Evolutionary conservation across 163 green algal species (phyloP), one percentile per base, ranked within the genome.

Genomic region (Chloromonas sp.): DNA sequence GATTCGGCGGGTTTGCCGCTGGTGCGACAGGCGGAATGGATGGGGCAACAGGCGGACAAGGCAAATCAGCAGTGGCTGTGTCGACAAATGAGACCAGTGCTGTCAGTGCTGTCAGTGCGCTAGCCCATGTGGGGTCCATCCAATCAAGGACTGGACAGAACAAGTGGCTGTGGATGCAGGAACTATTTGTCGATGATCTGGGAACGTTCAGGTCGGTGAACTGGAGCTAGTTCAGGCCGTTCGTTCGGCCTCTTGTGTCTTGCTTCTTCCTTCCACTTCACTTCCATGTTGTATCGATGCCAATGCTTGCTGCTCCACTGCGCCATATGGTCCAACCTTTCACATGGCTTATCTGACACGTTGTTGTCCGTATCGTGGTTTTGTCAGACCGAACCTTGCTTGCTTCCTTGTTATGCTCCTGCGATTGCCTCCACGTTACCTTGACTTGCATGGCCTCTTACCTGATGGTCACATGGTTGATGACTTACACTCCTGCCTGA

Each of bases 121-220:
- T 11, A 11, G 5, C 66, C 66, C 5, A 11, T 5, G 5, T 74
- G 66, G 66, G 5, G 66, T 11, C 66, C 5, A 5, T 74, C 66
- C 5, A 15, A 11, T 11, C 66, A 74, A 5, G 66, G 5, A 74
- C 66, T 15, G 66, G 83, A 8, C 36, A 77, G 3, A 78, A 66
- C 80, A 83, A 84, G 60, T 92, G 86, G 89, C 87, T 92, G 78
- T 92, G 89, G 89, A 79, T 86, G 71, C 58, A 79, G 2, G 82
- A 88, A 86, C 84, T 92, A 78, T 76, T 91, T 71, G 87, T 92
- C 15, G 85, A 92, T 61, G 87, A 92, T 66, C 81, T 92, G 82
- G 89, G 89, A 57, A 66, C 83, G 82, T 92, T 83, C 89, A 87
- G 84, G 89, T 92, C 71, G 0, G 88, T 36, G 36, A 36, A 36